phyloP scores from a whole-genome alignment of 1,139 yeast species.

The Eremothecium cymbalariae region DNA sequence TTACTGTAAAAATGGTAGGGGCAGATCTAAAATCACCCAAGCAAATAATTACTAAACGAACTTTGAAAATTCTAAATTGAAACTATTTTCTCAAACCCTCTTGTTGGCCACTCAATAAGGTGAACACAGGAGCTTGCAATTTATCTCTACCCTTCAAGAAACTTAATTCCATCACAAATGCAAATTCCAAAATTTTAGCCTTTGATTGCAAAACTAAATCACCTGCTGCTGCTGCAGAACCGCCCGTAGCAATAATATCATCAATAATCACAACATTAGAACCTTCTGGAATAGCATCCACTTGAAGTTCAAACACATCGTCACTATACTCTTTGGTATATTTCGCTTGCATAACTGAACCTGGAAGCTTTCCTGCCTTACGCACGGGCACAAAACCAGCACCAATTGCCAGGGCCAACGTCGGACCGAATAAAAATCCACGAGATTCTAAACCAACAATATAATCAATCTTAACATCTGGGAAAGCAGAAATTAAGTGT shows the following conservation, averaged over 20 bases:
- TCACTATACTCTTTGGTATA: slow-evolving; percentile 88
- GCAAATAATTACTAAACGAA: too few relatives aligned
- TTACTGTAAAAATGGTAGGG: too few relatives aligned
- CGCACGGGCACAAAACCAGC: slow-evolving; percentile 94
- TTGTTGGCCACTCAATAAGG: slow-evolving; percentile 76
- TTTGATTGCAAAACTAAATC: slow-evolving; percentile 60
- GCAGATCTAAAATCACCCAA: too few relatives aligned
- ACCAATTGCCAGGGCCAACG: slow-evolving; percentile 79
- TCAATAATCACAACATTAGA: slow-evolving; percentile 81
- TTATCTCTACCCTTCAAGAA: slow-evolving; percentile 90
- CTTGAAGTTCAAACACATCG: slow-evolving; percentile 84
- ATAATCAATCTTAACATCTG: slow-evolving; percentile 62
- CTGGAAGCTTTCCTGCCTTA: slow-evolving; percentile 93
- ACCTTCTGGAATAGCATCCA: slow-evolving; percentile 70
- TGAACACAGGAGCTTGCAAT: slow-evolving; percentile 77
- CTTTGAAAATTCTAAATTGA: too few relatives aligned
- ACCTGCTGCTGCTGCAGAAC: slow-evolving; percentile 92
- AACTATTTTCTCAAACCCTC: too few relatives aligned
- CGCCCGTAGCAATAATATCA: slow-evolving; percentile 97
- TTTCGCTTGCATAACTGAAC: slow-evolving; percentile 62
- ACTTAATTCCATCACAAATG: slow-evolving; percentile 88
- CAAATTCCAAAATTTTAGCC: slow-evolving; percentile 68
- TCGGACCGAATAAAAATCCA: slow-evolving; percentile 93
- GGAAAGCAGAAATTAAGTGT: slow-evolving; percentile 52
- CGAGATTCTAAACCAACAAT: slow-evolving; percentile 93